Percentiles rank a stretch among this genome's conserved stretches.
phyloP scores from a whole-genome alignment of 495 filamentous ascomycete species.

The Aspergillus bertholletiae region DNA sequence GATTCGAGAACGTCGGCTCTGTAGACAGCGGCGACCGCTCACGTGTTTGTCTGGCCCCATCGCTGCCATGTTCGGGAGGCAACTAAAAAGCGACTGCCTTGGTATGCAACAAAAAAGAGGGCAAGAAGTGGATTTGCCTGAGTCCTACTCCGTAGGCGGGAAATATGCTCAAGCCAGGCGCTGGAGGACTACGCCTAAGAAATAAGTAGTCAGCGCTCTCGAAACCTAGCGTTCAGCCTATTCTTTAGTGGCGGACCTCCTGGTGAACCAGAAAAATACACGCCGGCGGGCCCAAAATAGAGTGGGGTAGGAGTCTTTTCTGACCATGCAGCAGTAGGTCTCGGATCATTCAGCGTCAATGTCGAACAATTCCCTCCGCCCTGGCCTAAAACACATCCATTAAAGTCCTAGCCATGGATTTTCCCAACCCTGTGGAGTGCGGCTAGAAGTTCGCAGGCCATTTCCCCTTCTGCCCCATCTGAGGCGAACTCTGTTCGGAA shows the following conservation, averaged over 20 bases:
- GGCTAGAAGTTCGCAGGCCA: constrained; percentile 12
- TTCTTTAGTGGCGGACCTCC: constrained; percentile 3
- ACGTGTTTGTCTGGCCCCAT: constrained; percentile 35
- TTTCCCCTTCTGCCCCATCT: constrained; percentile 9
- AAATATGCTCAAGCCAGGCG: constrained; percentile 9
- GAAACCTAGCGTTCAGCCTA: constrained; percentile 10
- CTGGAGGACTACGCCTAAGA: constrained; percentile 15
- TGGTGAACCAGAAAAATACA: constrained; percentile 8
- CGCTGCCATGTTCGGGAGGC: constrained; percentile 2
- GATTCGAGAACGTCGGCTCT: constrained; percentile 28
- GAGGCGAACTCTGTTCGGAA: constrained; percentile 10
- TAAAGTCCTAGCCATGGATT: constrained; percentile 9
- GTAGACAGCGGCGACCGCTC: constrained; percentile 31
- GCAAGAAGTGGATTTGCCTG: constrained; percentile 21
- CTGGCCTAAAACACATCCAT: constrained; percentile 2
- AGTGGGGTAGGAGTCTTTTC: constrained; percentile 23
- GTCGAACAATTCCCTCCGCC: constrained; percentile 15
- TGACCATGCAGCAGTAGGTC: constrained; percentile 16
- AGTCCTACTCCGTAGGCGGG: constrained; percentile 11
- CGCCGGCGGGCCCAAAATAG: constrained; percentile 21
- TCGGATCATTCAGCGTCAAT: constrained; percentile 13
- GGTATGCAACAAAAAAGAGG: constrained; percentile 16
- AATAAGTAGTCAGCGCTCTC: constrained; percentile 19
- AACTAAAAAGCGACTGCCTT: constrained; percentile 14
- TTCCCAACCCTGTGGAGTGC: constrained; percentile 13